These are phyloP conservation scores for Russula foetens DNA, from an alignment of 768 basidiomycete species.

Conservation along the genomic window DNA sequence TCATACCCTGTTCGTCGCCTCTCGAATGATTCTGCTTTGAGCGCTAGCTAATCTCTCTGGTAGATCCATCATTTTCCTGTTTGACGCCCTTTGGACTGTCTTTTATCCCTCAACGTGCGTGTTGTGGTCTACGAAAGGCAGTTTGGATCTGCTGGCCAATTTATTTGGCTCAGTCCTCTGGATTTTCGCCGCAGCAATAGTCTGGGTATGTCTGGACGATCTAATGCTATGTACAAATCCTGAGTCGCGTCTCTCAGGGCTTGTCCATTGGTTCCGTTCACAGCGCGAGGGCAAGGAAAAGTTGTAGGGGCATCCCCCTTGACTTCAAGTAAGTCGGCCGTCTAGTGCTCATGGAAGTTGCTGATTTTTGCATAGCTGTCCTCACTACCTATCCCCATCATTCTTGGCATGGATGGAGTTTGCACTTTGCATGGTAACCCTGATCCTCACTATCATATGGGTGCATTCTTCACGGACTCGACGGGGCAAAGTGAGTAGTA, in stretches of 20 bases:
- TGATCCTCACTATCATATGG: slow-evolving; percentile 49
- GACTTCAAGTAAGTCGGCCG: neutral
- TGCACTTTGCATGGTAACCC: slow-evolving; percentile 47
- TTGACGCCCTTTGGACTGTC: slow-evolving; percentile 68
- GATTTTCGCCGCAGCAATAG: slow-evolving; percentile 51
- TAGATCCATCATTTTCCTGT: slow-evolving; percentile 51
- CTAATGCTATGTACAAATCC: neutral
- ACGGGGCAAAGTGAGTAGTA: slow-evolving; percentile 9
- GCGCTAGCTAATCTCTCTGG: slow-evolving; percentile 23
- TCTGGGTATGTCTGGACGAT: slow-evolving; percentile 49
- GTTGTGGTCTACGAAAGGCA: slow-evolving; percentile 61
- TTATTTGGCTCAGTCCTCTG: slow-evolving; percentile 72
- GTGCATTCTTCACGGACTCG: slow-evolving; percentile 24
- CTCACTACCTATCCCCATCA: slow-evolving; percentile 65
- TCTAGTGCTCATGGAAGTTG: neutral
- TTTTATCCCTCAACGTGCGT: slow-evolving; percentile 63
- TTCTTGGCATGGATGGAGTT: slow-evolving; percentile 74
- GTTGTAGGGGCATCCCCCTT: neutral
- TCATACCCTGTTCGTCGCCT: neutral
- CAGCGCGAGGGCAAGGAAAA: slow-evolving; percentile 17
- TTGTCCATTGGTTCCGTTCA: slow-evolving; percentile 61
- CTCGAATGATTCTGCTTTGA: slow-evolving; percentile 30
- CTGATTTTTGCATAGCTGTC: slow-evolving; percentile 38
- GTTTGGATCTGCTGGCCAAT: slow-evolving; percentile 61
- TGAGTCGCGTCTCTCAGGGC: slow-evolving; percentile 37